Evolutionary conservation across 208 protist genomes (phyloP).

Genomic region (Leishmania martiniquensis): DNA sequence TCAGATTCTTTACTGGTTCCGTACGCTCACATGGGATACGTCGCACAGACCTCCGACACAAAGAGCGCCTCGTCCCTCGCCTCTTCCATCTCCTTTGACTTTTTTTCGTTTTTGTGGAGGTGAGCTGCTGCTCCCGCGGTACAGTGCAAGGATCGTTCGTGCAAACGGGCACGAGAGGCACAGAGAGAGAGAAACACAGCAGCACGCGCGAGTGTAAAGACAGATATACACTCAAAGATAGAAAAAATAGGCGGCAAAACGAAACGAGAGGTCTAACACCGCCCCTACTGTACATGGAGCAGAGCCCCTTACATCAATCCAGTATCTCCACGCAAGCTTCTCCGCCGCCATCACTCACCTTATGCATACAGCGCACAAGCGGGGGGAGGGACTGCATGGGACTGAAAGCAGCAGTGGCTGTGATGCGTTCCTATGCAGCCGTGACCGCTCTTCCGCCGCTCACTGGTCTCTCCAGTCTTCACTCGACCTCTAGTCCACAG

Average conservation of each 20-base stretch:
- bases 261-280: conserved; percentile 8
- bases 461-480: not conserved
- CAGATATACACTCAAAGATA: not conserved
- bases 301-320: not conserved
- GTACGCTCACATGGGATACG: not conserved
- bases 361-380: not conserved
- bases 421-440: not conserved
- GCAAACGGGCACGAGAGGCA: not conserved
- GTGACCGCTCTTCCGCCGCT: not conserved
- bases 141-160: not conserved
- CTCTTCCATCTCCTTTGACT: not conserved
- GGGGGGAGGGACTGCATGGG: not conserved
- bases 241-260: conserved; percentile 13
- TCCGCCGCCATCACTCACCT: not conserved
- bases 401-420: not conserved
- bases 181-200: too few relatives aligned
- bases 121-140: not conserved
- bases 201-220: too few relatives aligned
- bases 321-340: not conserved
- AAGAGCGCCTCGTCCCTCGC: not conserved
- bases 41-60: not conserved
- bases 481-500: conserved; percentile 34
- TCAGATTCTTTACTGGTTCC: not conserved
- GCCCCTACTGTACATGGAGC: conserved; percentile 9
- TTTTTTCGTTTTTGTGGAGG: not conserved